phyloP scores from a whole-genome alignment of 1,139 yeast genomes.

The Citeromyces siamensis region DNA sequence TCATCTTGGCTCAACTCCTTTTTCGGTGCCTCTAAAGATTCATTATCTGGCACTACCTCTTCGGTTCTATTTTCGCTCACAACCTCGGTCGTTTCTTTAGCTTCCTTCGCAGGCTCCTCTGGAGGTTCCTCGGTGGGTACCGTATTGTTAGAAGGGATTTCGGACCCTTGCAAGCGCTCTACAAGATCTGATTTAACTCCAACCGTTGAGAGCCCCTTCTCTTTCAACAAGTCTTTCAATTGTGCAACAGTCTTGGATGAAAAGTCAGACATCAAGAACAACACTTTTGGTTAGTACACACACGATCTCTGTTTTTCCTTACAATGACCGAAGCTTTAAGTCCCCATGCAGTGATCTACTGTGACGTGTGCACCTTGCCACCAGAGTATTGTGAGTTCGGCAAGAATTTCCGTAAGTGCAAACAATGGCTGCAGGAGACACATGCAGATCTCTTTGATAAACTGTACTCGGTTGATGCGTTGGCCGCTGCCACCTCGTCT shows the following conservation, averaged over 20 bases:
- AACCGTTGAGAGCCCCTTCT: constrained; percentile 52
- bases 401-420: constrained; percentile 69
- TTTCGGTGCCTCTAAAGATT: constrained; percentile 18
- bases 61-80: constrained; percentile 10
- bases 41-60: constrained; percentile 9
- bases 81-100: constrained; percentile 8
- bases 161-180: constrained; percentile 43
- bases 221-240: constrained; percentile 65
- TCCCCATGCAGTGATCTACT: constrained; percentile 46
- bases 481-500: constrained; percentile 38
- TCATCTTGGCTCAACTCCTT: constrained; percentile 52
- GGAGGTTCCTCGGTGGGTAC: constrained; percentile 8
- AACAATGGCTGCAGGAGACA: constrained; percentile 60
- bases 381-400: constrained; percentile 96
- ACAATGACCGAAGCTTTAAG: constrained; percentile 10
- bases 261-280: neutral
- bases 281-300: neutral
- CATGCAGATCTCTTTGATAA: constrained; percentile 43
- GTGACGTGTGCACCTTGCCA: constrained; percentile 80
- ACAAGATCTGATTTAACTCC: constrained; percentile 84
- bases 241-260: constrained; percentile 58
- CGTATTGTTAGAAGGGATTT: constrained; percentile 13
- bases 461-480: constrained; percentile 48
- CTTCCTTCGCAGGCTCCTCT: constrained; percentile 8
- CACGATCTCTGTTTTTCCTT: neutral